These are phyloP conservation scores for Bipolaris sorokiniana DNA, from an alignment of 2,329 filamentous ascomycete species.

Conservation along the genomic window DNA sequence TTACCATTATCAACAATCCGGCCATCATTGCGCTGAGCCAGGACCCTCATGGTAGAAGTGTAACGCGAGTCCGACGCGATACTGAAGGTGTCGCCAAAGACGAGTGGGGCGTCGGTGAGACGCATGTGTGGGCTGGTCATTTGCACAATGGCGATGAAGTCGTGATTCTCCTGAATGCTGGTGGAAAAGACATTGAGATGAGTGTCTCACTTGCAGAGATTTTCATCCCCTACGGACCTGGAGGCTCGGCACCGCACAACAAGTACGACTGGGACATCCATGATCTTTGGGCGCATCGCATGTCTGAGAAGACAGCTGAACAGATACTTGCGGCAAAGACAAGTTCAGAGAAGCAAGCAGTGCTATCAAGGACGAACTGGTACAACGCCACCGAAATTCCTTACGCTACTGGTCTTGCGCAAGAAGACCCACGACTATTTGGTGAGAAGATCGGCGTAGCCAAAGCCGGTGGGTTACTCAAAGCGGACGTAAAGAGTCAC, in stretches of 20 bases:
- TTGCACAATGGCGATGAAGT: constrained; percentile 30
- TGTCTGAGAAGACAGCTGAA: constrained; percentile 23
- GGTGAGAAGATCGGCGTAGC: constrained; percentile 33
- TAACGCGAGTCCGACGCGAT: constrained; percentile 30
- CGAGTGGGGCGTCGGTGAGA: constrained; percentile 33
- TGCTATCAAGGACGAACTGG: constrained; percentile 29
- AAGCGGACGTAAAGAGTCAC: constrained; percentile 28
- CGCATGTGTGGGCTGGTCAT: constrained; percentile 33
- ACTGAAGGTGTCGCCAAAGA: constrained; percentile 28
- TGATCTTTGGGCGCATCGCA: constrained; percentile 34
- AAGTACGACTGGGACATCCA: constrained; percentile 34
- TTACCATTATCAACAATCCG: constrained; percentile 51
- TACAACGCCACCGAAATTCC: constrained; percentile 31
- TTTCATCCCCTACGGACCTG: constrained; percentile 32
- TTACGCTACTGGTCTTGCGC: constrained; percentile 26
- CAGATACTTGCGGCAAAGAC: constrained; percentile 20
- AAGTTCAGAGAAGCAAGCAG: constrained; percentile 13
- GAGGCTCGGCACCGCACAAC: constrained; percentile 31
- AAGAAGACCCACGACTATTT: constrained; percentile 29
- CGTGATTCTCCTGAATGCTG: constrained; percentile 32
- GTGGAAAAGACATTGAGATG: constrained; percentile 28
- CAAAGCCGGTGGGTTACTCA: constrained; percentile 25
- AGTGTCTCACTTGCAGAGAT: constrained; percentile 31
- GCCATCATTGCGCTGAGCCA: constrained; percentile 37
- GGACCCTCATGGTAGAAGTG: constrained; percentile 31